Evolutionary conservation across 495 filamentous ascomycete genomes (phyloP), one percentile per base, ranked within the genome.

Genomic region (Daldinia decipiens): DNA sequence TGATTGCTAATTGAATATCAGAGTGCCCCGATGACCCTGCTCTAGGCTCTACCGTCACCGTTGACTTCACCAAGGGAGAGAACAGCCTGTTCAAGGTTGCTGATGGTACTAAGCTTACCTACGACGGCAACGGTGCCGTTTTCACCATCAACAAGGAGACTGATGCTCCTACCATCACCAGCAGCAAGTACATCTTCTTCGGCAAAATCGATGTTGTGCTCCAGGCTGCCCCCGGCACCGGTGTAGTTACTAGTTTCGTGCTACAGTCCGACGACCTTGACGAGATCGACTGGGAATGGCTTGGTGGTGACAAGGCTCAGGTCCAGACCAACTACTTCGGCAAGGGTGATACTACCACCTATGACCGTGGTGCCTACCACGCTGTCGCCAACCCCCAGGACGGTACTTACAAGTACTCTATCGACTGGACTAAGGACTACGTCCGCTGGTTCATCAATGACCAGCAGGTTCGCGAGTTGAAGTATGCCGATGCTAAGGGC

Each of bases 241-340:
- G 92, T 69, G 82, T 97, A 53, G 87, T 99, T 55, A 96, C 92
- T 78, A 92, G 89, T 75, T 86, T 94, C 59, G 92, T 97, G 53
- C 82, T 99, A 74, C 89, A 95, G 80, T 97, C 94, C 3, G 94
- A 94, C 77, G 91, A 93, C 72, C 87, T 96, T 11, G 95, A 99
- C 79, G 95, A 99, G 82, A 93, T 99, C 68, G 95, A 98, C 79
- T 97, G 93, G 92, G 91, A 93, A 77, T 93, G 89, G 89, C 80
- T 93, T 52, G 91, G 91, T 39, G 82, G 84, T 52, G 85, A 90
- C 70, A 82, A 82, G 57, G 81, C 78, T 31, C 79, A 89, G 67
- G 93, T 94, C 7, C 92, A 97, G 82, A 90, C 87, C 81, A 97
- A 99, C 84, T 99, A 92, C 85, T 99, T 94, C 80, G 93, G 93